Base-by-base conservation (phyloP, 352 stramenopile species). In the Phytophthora hybrid region DNA sequence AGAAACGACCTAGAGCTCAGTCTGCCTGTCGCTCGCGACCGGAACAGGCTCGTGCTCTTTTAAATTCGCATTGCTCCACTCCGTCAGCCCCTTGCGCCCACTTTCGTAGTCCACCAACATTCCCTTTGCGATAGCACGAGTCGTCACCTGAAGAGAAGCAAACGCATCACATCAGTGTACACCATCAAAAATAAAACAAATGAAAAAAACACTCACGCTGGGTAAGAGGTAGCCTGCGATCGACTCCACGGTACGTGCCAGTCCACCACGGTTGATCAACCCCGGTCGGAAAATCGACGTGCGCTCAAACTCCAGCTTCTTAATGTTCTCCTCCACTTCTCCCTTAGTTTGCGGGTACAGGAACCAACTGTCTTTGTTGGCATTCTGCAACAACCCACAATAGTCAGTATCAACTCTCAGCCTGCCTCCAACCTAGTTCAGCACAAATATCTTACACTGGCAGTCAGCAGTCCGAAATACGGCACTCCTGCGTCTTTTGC, bases 281-380 rank as follows among this genome's bases (percentile, higher is more conserved):
- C 80, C 87, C 2, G 85, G 87, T 39, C 78, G 84, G 59, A 90
- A 91, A 68, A 92, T 81, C 31, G 74, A 76, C 34, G 85, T 92
- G 8, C 85, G 77, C n/a, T 74, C 59, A 63, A 93, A 93, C 11
- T 41, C 51, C 18, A 93, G 56, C 9, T 56, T 63, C 62, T 80
- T 83, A 60, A 94, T 76, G 58, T 77, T 87, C 18, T 88, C 82
- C 69, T 93, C 85, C 9, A 77, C 82, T 57, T 93, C 79, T 11
- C 82, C 87, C 75, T 94, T 94, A 8, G 85, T 93, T 66, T 89
- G 72, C 9, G 82, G 81, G 61, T 93, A 94, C 52, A 93, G 66
- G 65, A 93, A 90, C 85, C 87, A 94, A 72, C 84, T 91, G 69
- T 82, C 79, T 66, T 89, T 90, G 79, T 88, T 82, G 3, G 82